Evolutionary conservation across 345 rosid genomes (phyloP), one percentile per base, ranked within the genome.

Genomic region (Gossypium mustelinum): DNA sequence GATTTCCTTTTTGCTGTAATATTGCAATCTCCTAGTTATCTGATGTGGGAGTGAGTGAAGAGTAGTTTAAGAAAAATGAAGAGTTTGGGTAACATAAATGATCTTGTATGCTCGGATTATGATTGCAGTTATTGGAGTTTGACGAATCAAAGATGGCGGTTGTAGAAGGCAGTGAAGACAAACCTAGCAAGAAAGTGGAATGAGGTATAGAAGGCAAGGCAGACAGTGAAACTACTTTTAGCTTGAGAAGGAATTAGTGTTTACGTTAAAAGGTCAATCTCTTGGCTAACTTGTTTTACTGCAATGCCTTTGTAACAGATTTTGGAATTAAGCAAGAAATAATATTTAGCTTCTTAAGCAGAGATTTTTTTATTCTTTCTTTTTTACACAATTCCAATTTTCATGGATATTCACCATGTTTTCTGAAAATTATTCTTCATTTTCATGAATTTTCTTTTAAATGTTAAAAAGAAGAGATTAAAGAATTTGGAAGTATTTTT

Each of bases 51-150:
- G 41, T 5, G 41, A 5, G 41, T 34, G 41, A 34, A 34, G 2
- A 16, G 18, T 6, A 54, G 8, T 54, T 54, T 17, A 17, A 54
- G 58, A 17, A 3, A 57, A 57, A 20, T 20, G 11, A 20, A 3
- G 62, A 57, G 14, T 57, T 27, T 1, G 27, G 27, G 4, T 22
- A 22, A 57, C 13, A 22, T 57, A 57, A n/a, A 43, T 3, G 39
- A n/a, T 43, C 13, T 57, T 57, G 5, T 57, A 20, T 57, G 11
- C 25, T 55, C 20, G 7, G 20, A 68, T 25, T 9, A 5, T 27
- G 47, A 9, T 51, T 51, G 85, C 90, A 94, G 98, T 81, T 94
- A 80, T 64, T 94, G 97, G 98, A 89, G 73, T 94, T 94, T 74
- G 96, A 92, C 58, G 98, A 94, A 78, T 87, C 94, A 0, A 88